Evolutionary conservation across 495 filamentous ascomycete species (phyloP), one percentile per base, ranked within the genome.

Genomic region (Parathielavia hyrcaniae): DNA sequence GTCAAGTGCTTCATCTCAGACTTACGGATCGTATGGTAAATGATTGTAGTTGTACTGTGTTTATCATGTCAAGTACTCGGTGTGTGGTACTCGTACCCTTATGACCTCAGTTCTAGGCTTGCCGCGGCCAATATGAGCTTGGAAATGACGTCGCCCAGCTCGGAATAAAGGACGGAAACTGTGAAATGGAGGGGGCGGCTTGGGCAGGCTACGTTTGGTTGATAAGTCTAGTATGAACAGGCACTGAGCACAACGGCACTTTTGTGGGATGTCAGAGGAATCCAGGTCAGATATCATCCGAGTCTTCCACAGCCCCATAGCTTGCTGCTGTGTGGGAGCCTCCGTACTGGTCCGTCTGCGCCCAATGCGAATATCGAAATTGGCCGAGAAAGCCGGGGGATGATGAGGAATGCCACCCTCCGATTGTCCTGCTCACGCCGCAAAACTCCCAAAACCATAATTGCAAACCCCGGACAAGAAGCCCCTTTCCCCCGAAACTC

Each of bases 381-480:
- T 17, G 53, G 41, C 19, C 53, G 50, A 52, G n/a, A 41, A 22
- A 47, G 30, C 4, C 35, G 13, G 13, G 36, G 54, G 47, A 38
- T 14, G 23, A 40, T 30, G 30, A 53, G 48, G 32, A 49, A 43
- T 52, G n/a, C 30, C 57, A 43, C 49, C 57, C 59, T 17, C 19
- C 50, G 53, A 55, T 45, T 54, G 50, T 44, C 45, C 53, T 60
- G 58, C 53, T 54, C 60, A 53, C 35, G 55, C 63, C 59, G 22
- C 20, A 53, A 51, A 49, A 66, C 53, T 45, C 38, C 44, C 40
- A 32, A 58, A 66, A 53, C 57, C 55, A 53, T 59, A 60, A 64
- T 54, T 38, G 58, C 35, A 57, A 66, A 63, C 50, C 59, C 47
- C 58, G 43, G 60, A 57, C 41, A 38, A 5, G 26, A 19, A 39